Evolutionary conservation across 306 rosid species (phyloP), one percentile per base, ranked within the genome.

Genomic region (Lathyrus oleraceus): DNA sequence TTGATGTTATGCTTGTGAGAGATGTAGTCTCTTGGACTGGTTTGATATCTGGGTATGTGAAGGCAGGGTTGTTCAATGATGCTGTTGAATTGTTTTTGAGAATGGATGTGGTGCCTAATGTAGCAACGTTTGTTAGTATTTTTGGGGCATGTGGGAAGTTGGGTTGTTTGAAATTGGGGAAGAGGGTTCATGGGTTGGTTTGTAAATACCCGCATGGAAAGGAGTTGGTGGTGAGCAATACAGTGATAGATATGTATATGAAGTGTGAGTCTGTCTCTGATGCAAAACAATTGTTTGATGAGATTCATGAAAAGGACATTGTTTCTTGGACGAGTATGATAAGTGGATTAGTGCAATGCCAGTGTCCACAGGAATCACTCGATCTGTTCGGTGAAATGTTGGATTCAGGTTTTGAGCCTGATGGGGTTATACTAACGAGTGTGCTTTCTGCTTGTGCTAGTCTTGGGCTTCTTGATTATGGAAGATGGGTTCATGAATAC

Each of bases 21-120:
- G 96, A 93, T 75, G 96, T 81, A 62, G 94, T 90, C 65, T 81
- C 94, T 68, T 90, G 96, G 98, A 86, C 89, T 45, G 88, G 94
- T 65, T 68, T 88, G 84, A 75, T 90, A 67, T 84, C 91, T 3
- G 91, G 93, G 64, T 82, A 76, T 72, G 85, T 81, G 61, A 85
- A 80, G 76, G 76, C 85, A 5, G 89, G 87, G 27, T 74, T 81
- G 80, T 84, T 70, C 69, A 66, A 20, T 54, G 87, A 85, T 53
- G 92, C 92, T 23, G 61, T 82, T 61, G 38, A 65, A 43, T 67
- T 78, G 76, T 82, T 82, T 75, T 68, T 72, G 62, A 75, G 71
- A 20, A 82, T 82, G 83, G 78, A 89, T 71, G 88, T 82, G 70
- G 79, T 75, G 77, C 98, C 88, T 47, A 89, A 85, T 71, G 69